Evolutionary conservation across 2,329 filamentous ascomycete genomes (phyloP).

Genomic region (Amylocarpus encephaloides): DNA sequence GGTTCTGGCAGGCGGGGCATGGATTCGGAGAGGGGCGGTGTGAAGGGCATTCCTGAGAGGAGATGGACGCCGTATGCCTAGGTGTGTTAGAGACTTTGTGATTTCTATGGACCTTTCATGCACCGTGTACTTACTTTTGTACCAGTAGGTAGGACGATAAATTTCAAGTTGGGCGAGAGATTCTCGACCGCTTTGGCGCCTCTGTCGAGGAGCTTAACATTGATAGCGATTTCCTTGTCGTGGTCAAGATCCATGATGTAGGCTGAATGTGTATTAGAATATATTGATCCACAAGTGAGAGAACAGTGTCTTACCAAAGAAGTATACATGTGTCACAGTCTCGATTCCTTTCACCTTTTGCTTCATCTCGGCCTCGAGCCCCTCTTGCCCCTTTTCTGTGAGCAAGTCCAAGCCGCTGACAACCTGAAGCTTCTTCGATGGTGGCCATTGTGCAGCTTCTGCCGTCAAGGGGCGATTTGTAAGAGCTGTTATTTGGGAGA

Average conservation of each 20-base stretch:
- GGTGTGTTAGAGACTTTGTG: neutral
- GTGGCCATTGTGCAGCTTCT: slow-evolving; percentile 20
- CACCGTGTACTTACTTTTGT: slow-evolving; percentile 29
- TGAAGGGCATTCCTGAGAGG: slow-evolving; percentile 22
- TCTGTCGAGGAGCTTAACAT: slow-evolving; percentile 35
- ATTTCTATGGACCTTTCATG: neutral
- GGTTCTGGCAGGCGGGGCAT: slow-evolving; percentile 37
- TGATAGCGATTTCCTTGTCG: slow-evolving; percentile 24
- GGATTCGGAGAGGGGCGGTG: slow-evolving; percentile 35
- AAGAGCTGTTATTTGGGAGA: slow-evolving; percentile 27
- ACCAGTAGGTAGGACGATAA: slow-evolving; percentile 37
- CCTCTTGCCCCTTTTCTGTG: slow-evolving; percentile 30
- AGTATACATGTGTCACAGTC: slow-evolving; percentile 39
- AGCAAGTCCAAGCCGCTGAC: slow-evolving; percentile 35
- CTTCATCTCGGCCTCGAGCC: slow-evolving; percentile 14
- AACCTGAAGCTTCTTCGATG: slow-evolving; percentile 27
- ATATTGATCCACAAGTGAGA: too few species aligned
- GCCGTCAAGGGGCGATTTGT: slow-evolving; percentile 26
- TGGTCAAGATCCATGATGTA: slow-evolving; percentile 15
- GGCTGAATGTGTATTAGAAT: slow-evolving; percentile 2
- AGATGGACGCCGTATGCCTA: slow-evolving; percentile 32
- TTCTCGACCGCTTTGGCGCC: slow-evolving; percentile 35
- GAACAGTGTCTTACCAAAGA: slow-evolving; percentile 17
- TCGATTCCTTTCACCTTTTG: slow-evolving; percentile 32
- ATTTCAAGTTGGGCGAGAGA: slow-evolving; percentile 34